Evolutionary conservation across 1,284 basidiomycete genomes (phyloP), one percentile per base, ranked within the genome.

Genomic region (Apiotrichum brassicae): DNA sequence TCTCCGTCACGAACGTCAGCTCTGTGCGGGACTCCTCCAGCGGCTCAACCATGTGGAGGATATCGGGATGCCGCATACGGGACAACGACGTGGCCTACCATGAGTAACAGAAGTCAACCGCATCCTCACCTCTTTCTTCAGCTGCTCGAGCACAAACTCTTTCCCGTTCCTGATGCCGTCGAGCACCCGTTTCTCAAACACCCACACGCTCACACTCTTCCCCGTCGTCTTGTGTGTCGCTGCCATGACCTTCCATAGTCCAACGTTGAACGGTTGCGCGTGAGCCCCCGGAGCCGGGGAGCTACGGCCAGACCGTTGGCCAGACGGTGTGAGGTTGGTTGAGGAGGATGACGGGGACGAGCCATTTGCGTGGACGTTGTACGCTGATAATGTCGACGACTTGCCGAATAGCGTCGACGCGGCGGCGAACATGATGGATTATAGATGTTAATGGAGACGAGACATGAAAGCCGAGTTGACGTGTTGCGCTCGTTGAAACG

Each of bases 11-110:
- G 64, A 97, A 98, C 19, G 86, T 83, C 40, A 97, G 76, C 61
- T 93, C 87, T 41, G 77, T 70, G 51, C 92, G 78, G 0, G 91
- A 87, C 69, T 98, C 94, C 72, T 97, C 93, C 38, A 97, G 75
- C n/a, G 94, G 93, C 73, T 99, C 94, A 23, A 95, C 92, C 81
- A 97, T 90, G 75, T 98, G 94, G 82, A 99, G 78, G 48, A 99
- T 84, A 58, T 87, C 94, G 3, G 94, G 94, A 75, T 98, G 95
- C 22, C 94, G 80, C 39, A 98, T 75, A 55, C 86, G 81, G 20
- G 88, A 83, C 24, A 97, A 76, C 1, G 90, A 85, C 44, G 86
- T 83, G 4, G 87, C 90, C 91, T 97, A 65, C n/a, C 1, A 18
- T 11, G 24, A 38, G 20, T 39, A 40, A 9, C 25, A 9, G 19